These are phyloP conservation scores for Sophora flavescens DNA, from an alignment of 306 rosid species.

Conservation along the genomic window DNA sequence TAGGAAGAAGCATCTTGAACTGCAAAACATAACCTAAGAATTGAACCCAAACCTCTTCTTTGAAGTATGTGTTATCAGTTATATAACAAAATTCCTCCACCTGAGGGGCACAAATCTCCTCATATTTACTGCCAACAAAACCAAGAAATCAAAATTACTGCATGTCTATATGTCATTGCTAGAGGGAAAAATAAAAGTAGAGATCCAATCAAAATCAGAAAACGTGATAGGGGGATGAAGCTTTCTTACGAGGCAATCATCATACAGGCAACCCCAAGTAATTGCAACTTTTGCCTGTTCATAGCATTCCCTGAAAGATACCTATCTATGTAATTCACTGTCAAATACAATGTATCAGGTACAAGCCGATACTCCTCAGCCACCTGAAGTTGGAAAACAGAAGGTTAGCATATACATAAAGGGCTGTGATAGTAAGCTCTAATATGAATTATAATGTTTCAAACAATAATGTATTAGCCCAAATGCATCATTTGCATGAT, in stretches of 20 bases:
- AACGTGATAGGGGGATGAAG: background rate
- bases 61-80: conserved; percentile 89
- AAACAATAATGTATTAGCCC: background rate
- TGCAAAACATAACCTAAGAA: background rate
- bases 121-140: conserved; percentile 70
- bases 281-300: conserved; percentile 85
- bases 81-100: conserved; percentile 87
- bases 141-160: conserved; percentile 30
- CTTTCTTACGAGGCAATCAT: conserved; percentile 97
- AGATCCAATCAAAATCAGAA: background rate
- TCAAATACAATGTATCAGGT: conserved; percentile 93
- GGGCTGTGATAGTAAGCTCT: background rate
- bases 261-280: conserved; percentile 97
- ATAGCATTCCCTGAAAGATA: conserved; percentile 93
- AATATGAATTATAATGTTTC: background rate
- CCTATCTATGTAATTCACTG: conserved; percentile 89
- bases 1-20: conserved; percentile 17
- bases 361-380: conserved; percentile 97
- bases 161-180: background rate
- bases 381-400: conserved; percentile 63
- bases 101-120: conserved; percentile 93
- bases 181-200: background rate
- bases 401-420: conserved; percentile 38
- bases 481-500: background rate
- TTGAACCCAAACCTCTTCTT: conserved; percentile 66